Evolutionary conservation across 495 filamentous ascomycete species (phyloP).

Genomic region (Penicillium coprophilum): DNA sequence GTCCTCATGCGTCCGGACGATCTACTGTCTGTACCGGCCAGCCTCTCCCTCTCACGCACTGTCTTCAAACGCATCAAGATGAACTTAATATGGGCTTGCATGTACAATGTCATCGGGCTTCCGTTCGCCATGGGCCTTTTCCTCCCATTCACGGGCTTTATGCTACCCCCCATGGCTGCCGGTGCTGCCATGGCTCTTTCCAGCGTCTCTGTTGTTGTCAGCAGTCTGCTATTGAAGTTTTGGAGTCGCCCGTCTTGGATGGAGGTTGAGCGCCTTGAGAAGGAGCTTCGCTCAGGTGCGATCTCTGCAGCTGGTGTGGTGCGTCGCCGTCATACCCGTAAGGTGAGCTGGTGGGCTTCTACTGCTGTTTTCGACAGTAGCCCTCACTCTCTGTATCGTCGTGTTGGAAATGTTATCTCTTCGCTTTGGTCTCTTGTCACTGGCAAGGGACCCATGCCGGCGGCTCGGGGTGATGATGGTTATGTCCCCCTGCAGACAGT

Average conservation of each 20-base stretch:
- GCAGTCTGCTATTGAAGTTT: constrained; percentile 77
- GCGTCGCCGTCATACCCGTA: constrained; percentile 12
- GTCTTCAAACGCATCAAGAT: constrained; percentile 94
- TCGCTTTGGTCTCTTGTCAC: constrained; percentile 32
- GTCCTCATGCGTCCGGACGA: constrained; percentile 93
- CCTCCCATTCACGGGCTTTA: constrained; percentile 82
- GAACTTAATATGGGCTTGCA: constrained; percentile 86
- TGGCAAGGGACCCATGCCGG: constrained; percentile 24
- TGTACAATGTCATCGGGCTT: constrained; percentile 89
- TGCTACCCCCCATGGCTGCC: constrained; percentile 91
- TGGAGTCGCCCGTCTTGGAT: constrained; percentile 91
- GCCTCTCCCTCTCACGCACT: constrained; percentile 73
- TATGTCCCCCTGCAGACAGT: constrained; percentile 49
- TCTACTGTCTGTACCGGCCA: constrained; percentile 85
- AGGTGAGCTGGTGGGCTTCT: constrained; percentile 37
- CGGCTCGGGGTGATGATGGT: constrained; percentile 34
- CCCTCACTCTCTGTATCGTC: constrained; percentile 22
- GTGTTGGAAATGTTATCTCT: constrained; percentile 17
- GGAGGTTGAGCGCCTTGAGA: constrained; percentile 66
- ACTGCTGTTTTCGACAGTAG: constrained; percentile 25
- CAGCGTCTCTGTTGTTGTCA: constrained; percentile 85
- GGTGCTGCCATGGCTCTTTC: constrained; percentile 92
- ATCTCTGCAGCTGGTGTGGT: constrained; percentile 12
- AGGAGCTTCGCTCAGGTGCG: constrained; percentile 33
- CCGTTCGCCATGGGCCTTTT: constrained; percentile 96